A percentile compares a stretch with the other conserved stretches of the same genome.
Evolutionary conservation across 2,329 filamentous ascomycete species (phyloP).

Genomic region (Tolypocladium amazonense): DNA sequence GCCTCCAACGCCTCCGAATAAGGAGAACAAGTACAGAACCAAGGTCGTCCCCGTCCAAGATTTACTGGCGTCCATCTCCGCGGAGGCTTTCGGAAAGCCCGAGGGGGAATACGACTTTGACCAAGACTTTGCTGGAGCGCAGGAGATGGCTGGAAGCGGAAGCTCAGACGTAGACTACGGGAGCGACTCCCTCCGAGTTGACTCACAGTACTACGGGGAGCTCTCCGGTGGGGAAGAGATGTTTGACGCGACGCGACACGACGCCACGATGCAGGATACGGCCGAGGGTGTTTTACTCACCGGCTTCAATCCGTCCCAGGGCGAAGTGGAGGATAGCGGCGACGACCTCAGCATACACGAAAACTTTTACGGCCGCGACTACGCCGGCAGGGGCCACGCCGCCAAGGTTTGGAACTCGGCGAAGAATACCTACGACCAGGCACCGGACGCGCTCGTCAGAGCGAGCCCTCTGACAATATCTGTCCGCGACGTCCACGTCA

Average conservation of each 20-base stretch:
- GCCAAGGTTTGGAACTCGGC: constrained; percentile 74
- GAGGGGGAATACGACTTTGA: constrained; percentile 54
- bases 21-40: constrained; percentile 76
- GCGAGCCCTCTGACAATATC: constrained; percentile 66
- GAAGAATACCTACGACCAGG: constrained; percentile 61
- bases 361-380: constrained; percentile 60
- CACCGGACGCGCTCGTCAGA: constrained; percentile 48
- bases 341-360: constrained; percentile 64
- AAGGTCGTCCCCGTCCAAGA: constrained; percentile 78
- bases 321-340: constrained; percentile 31
- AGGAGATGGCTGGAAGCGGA: constrained; percentile 34
- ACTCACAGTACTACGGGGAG: constrained; percentile 38
- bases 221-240: constrained; percentile 31
- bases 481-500: constrained; percentile 79
- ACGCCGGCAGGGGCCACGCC: constrained; percentile 46
- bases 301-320: constrained; percentile 15
- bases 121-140: constrained; percentile 48
- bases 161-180: constrained; percentile 18
- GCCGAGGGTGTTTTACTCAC: constrained; percentile 25
- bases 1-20: constrained; percentile 74
- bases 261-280: constrained; percentile 22
- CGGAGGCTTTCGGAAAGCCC: constrained; percentile 63
- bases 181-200: constrained; percentile 25
- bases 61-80: constrained; percentile 81
- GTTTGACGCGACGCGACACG: constrained; percentile 33